phyloP scores from a whole-genome alignment of 2,329 filamentous ascomycete species.

The Mycocentrospora acerina region DNA sequence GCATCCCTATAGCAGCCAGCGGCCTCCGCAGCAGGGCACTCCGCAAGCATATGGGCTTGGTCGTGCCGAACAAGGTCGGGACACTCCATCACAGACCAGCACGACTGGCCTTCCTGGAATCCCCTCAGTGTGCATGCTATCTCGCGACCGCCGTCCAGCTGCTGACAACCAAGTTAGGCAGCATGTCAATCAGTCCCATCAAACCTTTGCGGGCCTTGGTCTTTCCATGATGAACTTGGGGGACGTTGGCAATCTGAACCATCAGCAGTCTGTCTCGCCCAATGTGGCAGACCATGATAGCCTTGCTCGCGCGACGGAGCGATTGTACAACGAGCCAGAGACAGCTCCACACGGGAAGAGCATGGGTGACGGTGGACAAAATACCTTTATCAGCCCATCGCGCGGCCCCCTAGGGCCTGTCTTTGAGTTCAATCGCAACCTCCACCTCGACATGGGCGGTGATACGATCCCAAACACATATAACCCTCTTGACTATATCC shows the following conservation, averaged over 20 bases:
- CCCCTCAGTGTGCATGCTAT: constrained; percentile 42
- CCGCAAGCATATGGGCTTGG: constrained; percentile 20
- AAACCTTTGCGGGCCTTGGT: constrained; percentile 31
- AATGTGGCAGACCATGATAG: constrained; percentile 32
- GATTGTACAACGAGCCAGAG: constrained; percentile 19
- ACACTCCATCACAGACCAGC: constrained; percentile 32
- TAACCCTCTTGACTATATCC: constrained; percentile 43
- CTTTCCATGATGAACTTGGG: constrained; percentile 35
- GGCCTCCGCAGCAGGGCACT: constrained; percentile 13
- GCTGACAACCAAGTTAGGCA: constrained; percentile 23
- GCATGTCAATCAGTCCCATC: constrained; percentile 22
- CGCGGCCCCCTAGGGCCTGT: constrained; percentile 27
- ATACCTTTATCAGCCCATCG: constrained; percentile 14
- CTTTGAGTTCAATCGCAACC: constrained; percentile 32
- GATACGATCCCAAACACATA: constrained; percentile 41
- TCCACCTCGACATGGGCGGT: constrained; percentile 34
- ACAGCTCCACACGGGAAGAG: constrained; percentile 18
- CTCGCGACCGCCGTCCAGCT: constrained; percentile 33
- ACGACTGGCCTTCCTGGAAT: constrained; percentile 38
- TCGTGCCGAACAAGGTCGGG: constrained; percentile 22
- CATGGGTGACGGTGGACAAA: constrained; percentile 20
- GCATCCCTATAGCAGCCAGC: constrained; percentile 15
- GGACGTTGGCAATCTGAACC: constrained; percentile 21
- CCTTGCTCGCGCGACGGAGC: constrained; percentile 11
- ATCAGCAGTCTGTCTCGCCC: constrained; percentile 32